These are phyloP conservation scores for Nephelium lappaceum DNA, from an alignment of 345 rosid genomes.

Conservation along the genomic window DNA sequence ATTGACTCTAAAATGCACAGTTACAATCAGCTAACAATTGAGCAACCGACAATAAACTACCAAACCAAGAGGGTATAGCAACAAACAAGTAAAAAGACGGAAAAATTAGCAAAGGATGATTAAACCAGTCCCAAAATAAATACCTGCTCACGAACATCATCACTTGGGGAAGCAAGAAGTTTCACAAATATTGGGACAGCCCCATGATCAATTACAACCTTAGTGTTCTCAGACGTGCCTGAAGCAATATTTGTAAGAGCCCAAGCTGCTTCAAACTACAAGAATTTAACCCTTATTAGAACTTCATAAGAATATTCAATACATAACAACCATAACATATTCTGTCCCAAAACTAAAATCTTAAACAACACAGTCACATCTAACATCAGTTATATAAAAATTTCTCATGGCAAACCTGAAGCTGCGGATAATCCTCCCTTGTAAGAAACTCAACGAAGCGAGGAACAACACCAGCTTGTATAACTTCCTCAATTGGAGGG, in stretches of 20 bases:
- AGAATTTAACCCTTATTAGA: conserved; percentile 11
- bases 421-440: conserved; percentile 83
- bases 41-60: background rate
- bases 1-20: background rate
- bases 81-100: background rate
- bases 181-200: conserved; percentile 78
- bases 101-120: background rate
- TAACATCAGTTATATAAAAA: background rate
- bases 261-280: conserved; percentile 91
- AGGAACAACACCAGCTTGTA: conserved; percentile 79
- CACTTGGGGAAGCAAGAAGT: conserved; percentile 75
- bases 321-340: background rate
- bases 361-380: background rate
- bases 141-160: conserved; percentile 87
- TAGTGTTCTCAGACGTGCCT: conserved; percentile 88
- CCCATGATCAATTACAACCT: conserved; percentile 86
- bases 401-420: conserved; percentile 51
- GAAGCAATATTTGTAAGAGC: conserved; percentile 89
- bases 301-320: background rate
- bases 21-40: background rate
- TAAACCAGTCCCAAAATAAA: background rate
- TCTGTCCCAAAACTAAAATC: background rate
- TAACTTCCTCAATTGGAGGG: conserved; percentile 89
- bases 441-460: conserved; percentile 80
- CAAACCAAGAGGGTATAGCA: background rate